Evolutionary conservation across 441 rosid genomes (phyloP).

Genomic region (Erodium texanum): DNA sequence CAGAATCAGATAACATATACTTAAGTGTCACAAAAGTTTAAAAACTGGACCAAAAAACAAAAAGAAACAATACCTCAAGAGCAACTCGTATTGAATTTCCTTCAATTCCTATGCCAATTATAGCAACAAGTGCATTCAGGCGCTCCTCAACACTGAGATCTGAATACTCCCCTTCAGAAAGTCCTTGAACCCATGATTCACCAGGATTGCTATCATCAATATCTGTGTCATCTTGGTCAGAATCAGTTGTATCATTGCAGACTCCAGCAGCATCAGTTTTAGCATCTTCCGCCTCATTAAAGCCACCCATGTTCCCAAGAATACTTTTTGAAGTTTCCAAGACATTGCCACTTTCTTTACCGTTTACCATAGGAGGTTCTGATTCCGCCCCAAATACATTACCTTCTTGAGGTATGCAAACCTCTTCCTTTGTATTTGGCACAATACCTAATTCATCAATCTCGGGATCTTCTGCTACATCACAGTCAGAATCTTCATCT

Average conservation of each 20-base stretch:
- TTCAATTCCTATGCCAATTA: conserved; percentile 62
- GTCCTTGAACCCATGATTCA: conserved; percentile 79
- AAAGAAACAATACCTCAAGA: conserved; percentile 51
- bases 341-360: conserved; percentile 28
- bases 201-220: conserved; percentile 66
- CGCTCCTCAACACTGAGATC: conserved; percentile 74
- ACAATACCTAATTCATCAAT: conserved; percentile 66
- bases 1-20: conserved; percentile 17
- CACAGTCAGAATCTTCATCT: conserved; percentile 81
- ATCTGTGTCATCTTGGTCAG: conserved; percentile 41
- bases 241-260: conserved; percentile 22
- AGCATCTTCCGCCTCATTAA: conserved; percentile 23
- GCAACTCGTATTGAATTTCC: conserved; percentile 57
- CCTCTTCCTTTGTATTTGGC: conserved; percentile 32
- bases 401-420: conserved; percentile 27
- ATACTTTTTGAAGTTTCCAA: conserved; percentile 29
- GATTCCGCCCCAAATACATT: conserved; percentile 20
- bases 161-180: conserved; percentile 69
- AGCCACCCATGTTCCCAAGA: conserved; percentile 24
- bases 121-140: conserved; percentile 62
- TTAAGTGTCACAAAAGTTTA: conserved; percentile 2
- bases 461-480: conserved; percentile 56
- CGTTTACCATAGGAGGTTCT: conserved; percentile 31
- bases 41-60: conserved; percentile 12
- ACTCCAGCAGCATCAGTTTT: conserved; percentile 30